Evolutionary conservation across 129 eudicot species (phyloP), one percentile per base, ranked within the genome.

Genomic region (Lonicera japonica): DNA sequence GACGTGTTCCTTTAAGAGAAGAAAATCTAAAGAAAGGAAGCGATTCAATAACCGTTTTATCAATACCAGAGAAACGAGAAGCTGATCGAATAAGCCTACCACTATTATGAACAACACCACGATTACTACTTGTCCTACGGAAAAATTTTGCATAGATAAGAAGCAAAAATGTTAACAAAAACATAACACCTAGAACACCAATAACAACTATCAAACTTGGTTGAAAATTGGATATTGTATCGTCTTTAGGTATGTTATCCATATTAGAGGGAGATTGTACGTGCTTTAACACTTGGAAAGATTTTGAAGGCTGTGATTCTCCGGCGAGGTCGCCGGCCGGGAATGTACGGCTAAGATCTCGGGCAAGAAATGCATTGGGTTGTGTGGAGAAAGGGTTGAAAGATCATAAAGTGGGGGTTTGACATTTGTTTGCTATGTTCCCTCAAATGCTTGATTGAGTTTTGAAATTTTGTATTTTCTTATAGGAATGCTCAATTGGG

Each of bases 161-260:
- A 5, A 86, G 83, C 18, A 79, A 3, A 45, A 83, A 79, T 16
- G 95, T 86, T 70, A 86, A 57, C 8, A 59, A 67, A 46, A 83
- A 84, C 87, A 86, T 77, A 60, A 81, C 17, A 50, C 80, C 59
- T 3, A 90, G 89, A 60, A 90, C 77, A 25, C 89, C 87, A 24
- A 83, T 75, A 13, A 90, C 95, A 43, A 87, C 87, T 0, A 88
- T 91, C n/a, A 90, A 56, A 25, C 94, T 86, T 60, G 97, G 89
- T 43, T 81, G 87, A 47, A 86, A 83, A 52, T 61, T 82, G 2
- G 36, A 29, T 2, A 29, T 29, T 29, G 66, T 36, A 10, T 59
- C 61, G 63, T 81, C 78, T 59, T 78, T 36, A 46, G 59, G 22
- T 15, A 51, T 17, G 21, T 61, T 21, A 4, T 16, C 39, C 11